Evolutionary conservation across 108 stramenopile genomes (phyloP).

Genomic region (Conticribra weissflogii): DNA sequence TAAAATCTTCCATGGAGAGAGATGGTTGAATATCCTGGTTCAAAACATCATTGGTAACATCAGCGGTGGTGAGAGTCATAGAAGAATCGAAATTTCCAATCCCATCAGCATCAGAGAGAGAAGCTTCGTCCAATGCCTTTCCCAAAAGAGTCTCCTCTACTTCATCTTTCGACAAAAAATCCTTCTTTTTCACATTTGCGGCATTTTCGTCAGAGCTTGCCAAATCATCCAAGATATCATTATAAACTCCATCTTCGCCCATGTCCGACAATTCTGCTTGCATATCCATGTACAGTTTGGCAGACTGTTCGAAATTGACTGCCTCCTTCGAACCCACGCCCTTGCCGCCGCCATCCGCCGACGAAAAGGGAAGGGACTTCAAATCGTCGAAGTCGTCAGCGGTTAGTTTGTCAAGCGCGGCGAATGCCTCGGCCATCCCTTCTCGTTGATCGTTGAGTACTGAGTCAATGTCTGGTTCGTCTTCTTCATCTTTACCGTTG

Average conservation of each 20-base stretch:
- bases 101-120: constrained; percentile 39
- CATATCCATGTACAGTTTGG: constrained; percentile 34
- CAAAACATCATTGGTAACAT: constrained; percentile 39
- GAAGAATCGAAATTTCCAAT: constrained; percentile 11
- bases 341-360: not conserved
- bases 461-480: constrained; percentile 15
- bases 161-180: constrained; percentile 1
- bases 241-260: constrained; percentile 32
- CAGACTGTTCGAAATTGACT: constrained; percentile 12
- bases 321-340: not conserved
- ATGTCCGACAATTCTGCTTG: constrained; percentile 21
- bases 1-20: constrained; percentile 41
- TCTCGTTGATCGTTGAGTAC: constrained; percentile 36
- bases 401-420: constrained; percentile 31
- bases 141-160: constrained; percentile 23
- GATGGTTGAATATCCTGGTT: constrained; percentile 38
- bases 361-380: constrained; percentile 11
- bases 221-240: constrained; percentile 33
- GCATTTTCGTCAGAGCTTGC: not conserved
- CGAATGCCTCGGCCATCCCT: constrained; percentile 48
- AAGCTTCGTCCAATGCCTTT: constrained; percentile 23
- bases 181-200: not conserved
- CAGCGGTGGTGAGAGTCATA: constrained; percentile 28
- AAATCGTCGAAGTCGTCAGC: constrained; percentile 37
- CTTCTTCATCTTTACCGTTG: not conserved